Conservation (phyloP, 495 filamentous ascomycete species). For the Penicillium macrosclerotiorum region DNA sequence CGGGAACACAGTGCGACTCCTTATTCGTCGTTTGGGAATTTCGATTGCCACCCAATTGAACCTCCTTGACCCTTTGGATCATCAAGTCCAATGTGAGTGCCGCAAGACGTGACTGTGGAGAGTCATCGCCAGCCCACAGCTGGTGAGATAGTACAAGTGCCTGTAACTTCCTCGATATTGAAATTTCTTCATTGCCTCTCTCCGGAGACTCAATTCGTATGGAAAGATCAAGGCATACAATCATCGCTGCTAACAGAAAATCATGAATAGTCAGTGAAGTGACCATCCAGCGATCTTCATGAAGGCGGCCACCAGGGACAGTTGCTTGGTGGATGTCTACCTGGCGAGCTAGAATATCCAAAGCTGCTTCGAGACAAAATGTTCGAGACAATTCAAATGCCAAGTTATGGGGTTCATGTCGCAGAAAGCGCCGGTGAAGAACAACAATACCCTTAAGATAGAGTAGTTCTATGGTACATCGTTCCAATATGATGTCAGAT, state of each 20-base stretch:
- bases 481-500: constrained; percentile 16
- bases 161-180: constrained; percentile 2
- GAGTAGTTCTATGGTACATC: constrained; percentile 17
- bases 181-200: neutral
- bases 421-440: constrained; percentile 43
- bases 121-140: constrained; percentile 19
- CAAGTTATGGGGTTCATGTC: constrained; percentile 21
- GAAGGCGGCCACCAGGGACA: constrained; percentile 38
- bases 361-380: constrained; percentile 41
- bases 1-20: neutral
- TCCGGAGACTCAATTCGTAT: constrained; percentile 13
- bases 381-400: constrained; percentile 32
- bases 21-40: neutral
- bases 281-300: constrained; percentile 48
- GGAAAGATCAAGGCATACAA: constrained; percentile 47
- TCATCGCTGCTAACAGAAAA: constrained; percentile 51
- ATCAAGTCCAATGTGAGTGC: constrained; percentile 20
- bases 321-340: constrained; percentile 33
- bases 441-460: constrained; percentile 40
- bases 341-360: constrained; percentile 37
- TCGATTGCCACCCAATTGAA: neutral
- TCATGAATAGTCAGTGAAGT: constrained; percentile 43
- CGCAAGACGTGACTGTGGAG: constrained; percentile 15
- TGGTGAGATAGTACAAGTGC: constrained; percentile 39
- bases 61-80: constrained; percentile 19